Percentiles rank a stretch among this genome's conserved stretches.
phyloP scores from a whole-genome alignment of 768 basidiomycete species.

The Hypholoma sublateritium region DNA sequence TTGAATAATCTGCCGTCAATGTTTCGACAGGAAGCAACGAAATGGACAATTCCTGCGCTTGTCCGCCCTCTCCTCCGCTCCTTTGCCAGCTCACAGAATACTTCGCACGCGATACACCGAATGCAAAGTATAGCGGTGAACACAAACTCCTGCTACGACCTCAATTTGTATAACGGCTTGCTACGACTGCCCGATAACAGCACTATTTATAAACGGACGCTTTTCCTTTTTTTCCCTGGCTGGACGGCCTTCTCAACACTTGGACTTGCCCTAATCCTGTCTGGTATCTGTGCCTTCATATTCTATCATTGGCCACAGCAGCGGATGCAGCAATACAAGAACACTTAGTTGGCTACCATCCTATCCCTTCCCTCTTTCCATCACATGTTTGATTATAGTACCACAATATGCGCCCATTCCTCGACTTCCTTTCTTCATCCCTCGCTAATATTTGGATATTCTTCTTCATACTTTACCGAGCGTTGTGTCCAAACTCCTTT shows the following conservation, averaged over 20 bases:
- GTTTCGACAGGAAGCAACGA: constrained; percentile 16
- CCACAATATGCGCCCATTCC: constrained; percentile 30
- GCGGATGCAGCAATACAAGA: not conserved
- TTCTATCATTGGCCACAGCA: not conserved
- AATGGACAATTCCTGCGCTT: not conserved
- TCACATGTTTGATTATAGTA: constrained; percentile 15
- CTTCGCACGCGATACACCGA: constrained; percentile 11
- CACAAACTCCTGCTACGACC: constrained; percentile 20
- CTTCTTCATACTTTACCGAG: not conserved
- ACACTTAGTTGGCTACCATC: constrained; percentile 19
- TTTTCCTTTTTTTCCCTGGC: constrained; percentile 43
- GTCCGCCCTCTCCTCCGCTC: constrained; percentile 11
- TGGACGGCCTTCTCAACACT: constrained; percentile 2
- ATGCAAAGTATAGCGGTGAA: constrained; percentile 15
- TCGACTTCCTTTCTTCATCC: constrained; percentile 11
- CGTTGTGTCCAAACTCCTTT: not conserved
- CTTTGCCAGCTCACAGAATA: constrained; percentile 11
- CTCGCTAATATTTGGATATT: constrained; percentile 17
- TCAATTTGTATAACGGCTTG: constrained; percentile 22
- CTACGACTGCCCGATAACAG: constrained; percentile 22
- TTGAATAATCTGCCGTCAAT: constrained; percentile 11
- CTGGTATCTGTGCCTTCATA: constrained; percentile 5
- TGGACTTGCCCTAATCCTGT: constrained; percentile 9
- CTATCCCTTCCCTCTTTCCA: constrained; percentile 18
- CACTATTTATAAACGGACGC: constrained; percentile 70